phyloP scores from a whole-genome alignment of 495 filamentous ascomycete species.

The Aeminium ludgeri region DNA sequence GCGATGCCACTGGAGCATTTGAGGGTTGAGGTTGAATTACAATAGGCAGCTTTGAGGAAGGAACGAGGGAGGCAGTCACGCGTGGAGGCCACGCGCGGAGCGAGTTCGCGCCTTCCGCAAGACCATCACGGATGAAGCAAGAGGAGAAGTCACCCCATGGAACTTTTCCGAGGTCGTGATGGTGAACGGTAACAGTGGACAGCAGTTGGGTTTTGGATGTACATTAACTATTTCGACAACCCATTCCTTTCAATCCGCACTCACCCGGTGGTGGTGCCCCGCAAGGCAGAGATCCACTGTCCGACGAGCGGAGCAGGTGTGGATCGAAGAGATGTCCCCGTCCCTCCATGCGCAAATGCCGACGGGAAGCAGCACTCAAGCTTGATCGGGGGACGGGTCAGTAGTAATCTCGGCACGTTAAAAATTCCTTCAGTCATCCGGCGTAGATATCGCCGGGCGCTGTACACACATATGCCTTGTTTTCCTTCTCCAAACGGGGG shows the following conservation, averaged over 20 bases:
- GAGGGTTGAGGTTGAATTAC: conserved; percentile 1
- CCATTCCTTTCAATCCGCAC: too few species aligned
- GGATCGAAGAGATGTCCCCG: conserved; percentile 43
- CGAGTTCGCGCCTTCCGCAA: not conserved
- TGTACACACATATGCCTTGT: conserved; percentile 99
- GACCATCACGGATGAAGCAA: not conserved
- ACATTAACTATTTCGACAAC: too few species aligned
- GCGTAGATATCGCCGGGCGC: conserved; percentile 60
- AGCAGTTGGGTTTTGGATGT: too few species aligned
- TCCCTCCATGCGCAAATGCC: conserved; percentile 76
- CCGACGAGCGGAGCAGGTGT: too few species aligned
- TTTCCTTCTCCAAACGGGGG: not conserved
- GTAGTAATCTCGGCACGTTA: conserved; percentile 72
- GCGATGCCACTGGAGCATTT: too few species aligned
- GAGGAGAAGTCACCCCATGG: too few species aligned
- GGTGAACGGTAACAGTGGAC: too few species aligned
- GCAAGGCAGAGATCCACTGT: too few species aligned
- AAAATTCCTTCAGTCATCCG: conserved; percentile 78
- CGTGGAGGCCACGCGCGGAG: too few species aligned
- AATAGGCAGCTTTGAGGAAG: not conserved
- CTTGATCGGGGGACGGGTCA: conserved; percentile 79
- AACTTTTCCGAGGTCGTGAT: too few species aligned
- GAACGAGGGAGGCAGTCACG: not conserved
- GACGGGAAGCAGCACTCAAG: conserved; percentile 46
- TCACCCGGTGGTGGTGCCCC: too few species aligned